Conservation (phyloP, 805 yeast species). For the Cyberlindnera petersonii region DNA sequence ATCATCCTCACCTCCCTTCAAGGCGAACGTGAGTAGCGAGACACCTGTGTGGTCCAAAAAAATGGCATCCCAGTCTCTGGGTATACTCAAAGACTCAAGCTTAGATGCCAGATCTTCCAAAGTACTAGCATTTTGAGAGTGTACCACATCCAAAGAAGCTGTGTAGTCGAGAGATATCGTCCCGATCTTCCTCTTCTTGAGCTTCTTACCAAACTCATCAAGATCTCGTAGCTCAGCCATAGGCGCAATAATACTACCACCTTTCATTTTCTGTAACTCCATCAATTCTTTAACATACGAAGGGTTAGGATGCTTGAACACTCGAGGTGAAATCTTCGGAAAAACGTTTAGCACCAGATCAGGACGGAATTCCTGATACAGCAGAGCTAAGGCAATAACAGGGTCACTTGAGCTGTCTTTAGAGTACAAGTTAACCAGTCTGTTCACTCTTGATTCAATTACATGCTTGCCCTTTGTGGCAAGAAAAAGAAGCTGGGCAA, state of each 20-base stretch:
- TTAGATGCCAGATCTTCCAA: conserved; percentile 8
- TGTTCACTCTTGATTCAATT: conserved; percentile 28
- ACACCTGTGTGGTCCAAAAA: conserved; percentile 11
- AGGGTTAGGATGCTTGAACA: conserved; percentile 24
- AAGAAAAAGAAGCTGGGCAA: conserved; percentile 34
- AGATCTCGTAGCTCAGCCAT: conserved; percentile 7
- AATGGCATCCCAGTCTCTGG: conserved; percentile 12
- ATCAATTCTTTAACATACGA: conserved; percentile 11
- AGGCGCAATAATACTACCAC: neutral
- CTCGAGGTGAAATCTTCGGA: conserved; percentile 23
- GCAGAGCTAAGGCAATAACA: conserved; percentile 22
- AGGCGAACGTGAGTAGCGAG: conserved; percentile 5
- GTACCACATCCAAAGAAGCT: conserved; percentile 1
- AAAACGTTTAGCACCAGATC: conserved; percentile 25
- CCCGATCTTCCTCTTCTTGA: conserved; percentile 18
- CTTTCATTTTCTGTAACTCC: conserved; percentile 1
- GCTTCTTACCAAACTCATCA: conserved; percentile 15
- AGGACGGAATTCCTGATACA: conserved; percentile 24
- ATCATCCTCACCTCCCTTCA: conserved; percentile 6
- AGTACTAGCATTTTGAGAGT: conserved; percentile 2
- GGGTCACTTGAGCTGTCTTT: conserved; percentile 22
- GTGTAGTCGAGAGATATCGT: conserved; percentile 8
- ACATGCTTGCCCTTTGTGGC: conserved; percentile 30
- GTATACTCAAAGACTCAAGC: conserved; percentile 1
- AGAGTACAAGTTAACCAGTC: conserved; percentile 22